These are phyloP conservation scores for Candolleomyces efflorescens DNA, from an alignment of 768 basidiomycete genomes.

Conservation along the genomic window DNA sequence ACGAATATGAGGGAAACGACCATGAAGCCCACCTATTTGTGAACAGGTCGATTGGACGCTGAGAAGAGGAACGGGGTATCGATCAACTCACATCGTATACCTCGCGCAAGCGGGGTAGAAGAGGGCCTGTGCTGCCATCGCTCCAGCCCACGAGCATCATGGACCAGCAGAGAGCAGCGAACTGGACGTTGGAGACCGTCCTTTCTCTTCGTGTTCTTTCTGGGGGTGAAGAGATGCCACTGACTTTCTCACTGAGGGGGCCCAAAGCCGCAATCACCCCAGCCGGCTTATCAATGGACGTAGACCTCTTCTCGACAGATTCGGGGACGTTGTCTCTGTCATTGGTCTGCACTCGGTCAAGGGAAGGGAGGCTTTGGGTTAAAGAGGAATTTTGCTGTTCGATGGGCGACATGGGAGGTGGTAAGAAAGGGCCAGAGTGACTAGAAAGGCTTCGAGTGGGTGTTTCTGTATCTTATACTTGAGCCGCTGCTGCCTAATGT, in stretches of 20 bases:
- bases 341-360: background rate
- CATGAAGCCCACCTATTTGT: slow-evolving; percentile 39
- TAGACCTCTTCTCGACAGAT: background rate
- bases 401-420: background rate
- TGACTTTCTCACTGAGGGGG: background rate
- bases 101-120: slow-evolving; percentile 69
- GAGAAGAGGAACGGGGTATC: background rate
- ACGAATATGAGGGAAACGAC: slow-evolving; percentile 61
- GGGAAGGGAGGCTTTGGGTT: background rate
- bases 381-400: background rate
- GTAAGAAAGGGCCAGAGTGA: background rate
- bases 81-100: slow-evolving; percentile 39
- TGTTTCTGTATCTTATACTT: background rate
- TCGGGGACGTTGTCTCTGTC: background rate
- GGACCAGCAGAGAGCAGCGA: slow-evolving; percentile 49
- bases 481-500: background rate
- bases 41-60: background rate
- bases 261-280: background rate
- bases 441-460: background rate
- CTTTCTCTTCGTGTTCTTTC: slow-evolving; percentile 18
- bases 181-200: slow-evolving; percentile 36
- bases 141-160: slow-evolving; percentile 73
- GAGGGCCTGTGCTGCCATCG: slow-evolving; percentile 69
- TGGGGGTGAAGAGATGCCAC: background rate
- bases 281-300: background rate